Base-by-base conservation (phyloP, 2,329 filamentous ascomycete species). In the Berkeleyomyces basicola region DNA sequence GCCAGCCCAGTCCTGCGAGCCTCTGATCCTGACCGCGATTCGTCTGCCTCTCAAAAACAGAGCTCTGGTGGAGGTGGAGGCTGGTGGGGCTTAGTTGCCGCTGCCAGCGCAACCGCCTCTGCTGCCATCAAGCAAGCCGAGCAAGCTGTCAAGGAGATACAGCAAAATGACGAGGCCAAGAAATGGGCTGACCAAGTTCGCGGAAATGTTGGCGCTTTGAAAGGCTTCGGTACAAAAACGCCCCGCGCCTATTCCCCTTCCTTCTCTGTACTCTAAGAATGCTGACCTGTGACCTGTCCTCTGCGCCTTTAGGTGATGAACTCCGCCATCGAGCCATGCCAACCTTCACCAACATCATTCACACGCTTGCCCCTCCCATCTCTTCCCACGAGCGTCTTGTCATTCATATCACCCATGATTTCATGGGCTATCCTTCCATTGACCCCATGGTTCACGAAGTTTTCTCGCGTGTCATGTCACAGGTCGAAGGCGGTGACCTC, bases 381-480 rank as follows among this genome's bases (percentile, higher is more conserved):
- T 91, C 90, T 62, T 93, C 92, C 7, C 93, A 99, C 75, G 93
- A 99, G 75, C 88, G 92, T 59, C 86, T 99, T 6, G 87, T 95
- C 69, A 97, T 99, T 69, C 93, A 99, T 76, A 95, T 93, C 67
- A 96, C 92, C 7, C 93, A 99, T 77, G 93, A 97, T 73, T 82
- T 99, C 51, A 85, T 90, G 68, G 90, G 90, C 68, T 99, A 99
- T 72, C 93, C 93, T 2, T 92, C 90, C 16, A 83, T 99, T 68
- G 92, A 97, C 71, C 90, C 92, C 16, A 81, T 96, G 62, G 89
- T 97, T 69, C 90, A 97, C 74, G 82, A 82, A 64, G 90, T 93
- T 66, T 99, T 99, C 76, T 87, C 87, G 62, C 86, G 90, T 61
- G 91, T 99, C 70, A 99, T 99, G 93, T 83, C 90, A n/a, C 93